Evolutionary conservation across 352 stramenopile genomes (phyloP), one percentile per base, ranked within the genome.

Genomic region (Pythium pectinolyticum): DNA sequence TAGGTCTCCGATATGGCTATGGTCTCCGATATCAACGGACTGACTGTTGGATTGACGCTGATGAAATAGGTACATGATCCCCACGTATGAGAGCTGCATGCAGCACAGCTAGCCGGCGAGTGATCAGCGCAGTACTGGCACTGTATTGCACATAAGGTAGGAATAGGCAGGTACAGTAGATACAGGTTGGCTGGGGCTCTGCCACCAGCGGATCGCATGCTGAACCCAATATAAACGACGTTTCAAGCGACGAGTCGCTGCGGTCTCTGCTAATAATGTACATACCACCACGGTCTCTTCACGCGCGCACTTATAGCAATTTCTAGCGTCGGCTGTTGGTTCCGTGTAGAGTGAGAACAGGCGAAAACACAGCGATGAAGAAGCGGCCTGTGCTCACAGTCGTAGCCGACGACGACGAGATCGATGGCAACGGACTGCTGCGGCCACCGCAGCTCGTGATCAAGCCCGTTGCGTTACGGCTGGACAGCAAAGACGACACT

Each of bases 41-140:
- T n/a, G 22, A 74, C 2, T 68, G 89, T 10, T 79, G 25, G 20
- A 20, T 2, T 27, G 14, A n/a, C n/a, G n/a, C n/a, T 43, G 57
- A n/a, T 49, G 19, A 88, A 7, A n/a, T 67, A 63, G 91, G 86
- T 99, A 98, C 69, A 94, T 98, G 77, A 89, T 98, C 27, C 96
- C 96, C 10, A 97, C 95, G 6, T 99, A 98, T 67, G 90, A 98
- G 74, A 96, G 86, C 75, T 97, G 92, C 66, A 73, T 83, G 39
- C 67, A 82, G 50, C 69, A 60, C 24, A 45, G 49, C 37, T 65
- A 57, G 22, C 9, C 20, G 14, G 10, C 1, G 47, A 37, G 8
- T 35, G 24, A n/a, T n/a, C n/a, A n/a, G n/a, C n/a, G n/a, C n/a
- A n/a, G n/a, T 22, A 28, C 11, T 28, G 50, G 57, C 8, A 20